These are phyloP conservation scores for Paraconiothyrium brasiliense DNA, from an alignment of 2,329 filamentous ascomycete genomes.

Conservation along the genomic window DNA sequence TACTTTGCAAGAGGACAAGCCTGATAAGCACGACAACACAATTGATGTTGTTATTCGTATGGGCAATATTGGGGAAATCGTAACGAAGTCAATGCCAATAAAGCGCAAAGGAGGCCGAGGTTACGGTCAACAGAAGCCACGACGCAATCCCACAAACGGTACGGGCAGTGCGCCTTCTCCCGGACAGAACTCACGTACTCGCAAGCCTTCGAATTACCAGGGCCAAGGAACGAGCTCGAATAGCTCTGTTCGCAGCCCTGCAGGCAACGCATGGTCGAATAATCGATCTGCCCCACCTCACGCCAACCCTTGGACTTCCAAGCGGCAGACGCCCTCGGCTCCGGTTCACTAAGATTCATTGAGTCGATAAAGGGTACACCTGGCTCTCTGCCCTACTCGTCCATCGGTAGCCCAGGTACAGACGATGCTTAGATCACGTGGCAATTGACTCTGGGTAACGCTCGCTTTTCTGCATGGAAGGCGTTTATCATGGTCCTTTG, in stretches of 20 bases:
- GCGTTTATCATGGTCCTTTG: constrained; percentile 18
- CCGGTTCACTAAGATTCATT: constrained; percentile 30
- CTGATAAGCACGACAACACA: constrained; percentile 28
- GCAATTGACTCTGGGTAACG: constrained; percentile 12
- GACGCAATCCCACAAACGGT: constrained; percentile 34
- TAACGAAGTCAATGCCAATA: constrained; percentile 42
- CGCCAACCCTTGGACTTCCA: constrained; percentile 35
- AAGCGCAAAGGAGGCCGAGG: constrained; percentile 34
- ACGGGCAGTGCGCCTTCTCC: constrained; percentile 23
- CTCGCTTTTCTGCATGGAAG: constrained; percentile 22
- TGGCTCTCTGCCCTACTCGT: not conserved
- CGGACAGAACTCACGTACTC: constrained; percentile 36
- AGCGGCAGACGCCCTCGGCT: constrained; percentile 33
- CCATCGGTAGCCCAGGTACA: constrained; percentile 1
- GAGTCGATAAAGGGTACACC: not conserved
- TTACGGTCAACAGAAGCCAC: constrained; percentile 34
- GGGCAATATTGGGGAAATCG: constrained; percentile 33
- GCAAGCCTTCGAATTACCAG: constrained; percentile 43
- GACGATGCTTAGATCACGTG: not conserved
- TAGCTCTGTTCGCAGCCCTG: constrained; percentile 35
- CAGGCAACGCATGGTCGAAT: constrained; percentile 39
- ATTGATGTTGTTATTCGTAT: constrained; percentile 43
- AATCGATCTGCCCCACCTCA: constrained; percentile 31
- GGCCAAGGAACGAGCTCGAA: constrained; percentile 37
- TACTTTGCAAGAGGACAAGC: constrained; percentile 23